Evolutionary conservation across 768 basidiomycete species (phyloP).

Genomic region (Suillus sp.): DNA sequence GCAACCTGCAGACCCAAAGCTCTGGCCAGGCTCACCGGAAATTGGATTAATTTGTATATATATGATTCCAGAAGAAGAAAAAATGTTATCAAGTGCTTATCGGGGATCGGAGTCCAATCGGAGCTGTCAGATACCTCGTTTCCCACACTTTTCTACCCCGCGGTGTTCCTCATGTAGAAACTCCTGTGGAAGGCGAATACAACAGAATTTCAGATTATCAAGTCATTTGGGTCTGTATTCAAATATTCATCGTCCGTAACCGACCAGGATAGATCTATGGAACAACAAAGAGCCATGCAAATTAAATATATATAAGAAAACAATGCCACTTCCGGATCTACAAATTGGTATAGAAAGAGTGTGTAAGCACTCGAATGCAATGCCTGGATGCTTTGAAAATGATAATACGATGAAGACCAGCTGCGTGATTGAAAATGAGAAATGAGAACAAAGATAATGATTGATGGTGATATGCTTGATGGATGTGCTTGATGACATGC

Average conservation of each 20-base stretch:
- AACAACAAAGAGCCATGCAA: background rate
- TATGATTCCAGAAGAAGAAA: background rate
- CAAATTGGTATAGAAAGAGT: background rate
- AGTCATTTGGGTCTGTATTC: background rate
- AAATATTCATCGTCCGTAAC: background rate
- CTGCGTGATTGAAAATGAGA: background rate
- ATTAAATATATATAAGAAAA: background rate
- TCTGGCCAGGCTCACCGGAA: too few species aligned
- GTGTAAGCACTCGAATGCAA: conserved; percentile 3
- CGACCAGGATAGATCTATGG: background rate
- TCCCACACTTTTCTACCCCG: background rate
- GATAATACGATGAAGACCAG: background rate
- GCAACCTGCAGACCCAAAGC: too few species aligned
- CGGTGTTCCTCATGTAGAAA: background rate
- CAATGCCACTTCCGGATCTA: background rate
- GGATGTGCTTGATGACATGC: background rate
- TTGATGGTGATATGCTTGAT: background rate
- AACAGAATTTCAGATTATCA: background rate
- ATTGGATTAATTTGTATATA: background rate
- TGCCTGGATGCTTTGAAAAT: background rate
- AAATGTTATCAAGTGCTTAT: background rate
- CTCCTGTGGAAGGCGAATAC: background rate
- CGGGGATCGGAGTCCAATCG: conserved; percentile 9
- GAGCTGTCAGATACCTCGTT: background rate
- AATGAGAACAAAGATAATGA: background rate